These are phyloP conservation scores for Stylonectria norvegica DNA, from an alignment of 2,329 filamentous ascomycete genomes.

Conservation along the genomic window DNA sequence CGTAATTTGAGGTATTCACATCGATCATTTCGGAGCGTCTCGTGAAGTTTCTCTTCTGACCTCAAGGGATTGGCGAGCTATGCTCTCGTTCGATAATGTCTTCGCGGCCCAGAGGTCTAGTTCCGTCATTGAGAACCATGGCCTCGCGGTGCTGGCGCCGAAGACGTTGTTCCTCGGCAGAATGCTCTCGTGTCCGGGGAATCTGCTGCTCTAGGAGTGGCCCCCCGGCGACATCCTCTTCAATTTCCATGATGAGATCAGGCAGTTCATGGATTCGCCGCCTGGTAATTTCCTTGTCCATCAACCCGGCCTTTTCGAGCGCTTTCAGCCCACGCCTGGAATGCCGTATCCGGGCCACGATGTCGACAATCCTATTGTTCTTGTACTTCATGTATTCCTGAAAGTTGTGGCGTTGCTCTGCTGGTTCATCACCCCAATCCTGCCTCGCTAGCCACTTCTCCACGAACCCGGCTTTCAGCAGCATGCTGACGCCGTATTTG, in stretches of 20 bases:
- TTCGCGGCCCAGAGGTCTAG: constrained; percentile 64
- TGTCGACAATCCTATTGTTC: constrained; percentile 52
- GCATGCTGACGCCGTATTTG: constrained; percentile 52
- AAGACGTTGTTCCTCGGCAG: constrained; percentile 65
- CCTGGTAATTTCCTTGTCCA: constrained; percentile 33
- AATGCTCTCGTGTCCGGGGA: constrained; percentile 47
- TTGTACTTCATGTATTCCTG: constrained; percentile 46
- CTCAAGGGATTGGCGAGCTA: constrained; percentile 36
- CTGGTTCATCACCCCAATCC: constrained; percentile 58
- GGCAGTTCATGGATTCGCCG: constrained; percentile 29
- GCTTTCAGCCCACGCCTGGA: constrained; percentile 50
- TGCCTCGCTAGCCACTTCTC: constrained; percentile 73
- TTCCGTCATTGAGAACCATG: constrained; percentile 88
- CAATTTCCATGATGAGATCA: constrained; percentile 34
- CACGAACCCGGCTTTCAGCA: constrained; percentile 63
- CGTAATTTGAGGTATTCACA: too few relatives aligned
- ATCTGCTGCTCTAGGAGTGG: constrained; percentile 26
- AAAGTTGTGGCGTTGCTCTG: constrained; percentile 54
- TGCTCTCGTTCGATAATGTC: constrained; percentile 73
- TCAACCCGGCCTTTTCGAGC: constrained; percentile 48
- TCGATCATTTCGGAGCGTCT: too few relatives aligned
- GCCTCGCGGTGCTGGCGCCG: constrained; percentile 77
- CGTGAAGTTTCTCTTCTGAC: too few relatives aligned
- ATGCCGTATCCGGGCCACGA: constrained; percentile 47
- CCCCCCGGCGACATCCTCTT: constrained; percentile 24